Evolutionary conservation across 495 filamentous ascomycete species (phyloP).

Genomic region (Hyaloscypha hepaticicola): DNA sequence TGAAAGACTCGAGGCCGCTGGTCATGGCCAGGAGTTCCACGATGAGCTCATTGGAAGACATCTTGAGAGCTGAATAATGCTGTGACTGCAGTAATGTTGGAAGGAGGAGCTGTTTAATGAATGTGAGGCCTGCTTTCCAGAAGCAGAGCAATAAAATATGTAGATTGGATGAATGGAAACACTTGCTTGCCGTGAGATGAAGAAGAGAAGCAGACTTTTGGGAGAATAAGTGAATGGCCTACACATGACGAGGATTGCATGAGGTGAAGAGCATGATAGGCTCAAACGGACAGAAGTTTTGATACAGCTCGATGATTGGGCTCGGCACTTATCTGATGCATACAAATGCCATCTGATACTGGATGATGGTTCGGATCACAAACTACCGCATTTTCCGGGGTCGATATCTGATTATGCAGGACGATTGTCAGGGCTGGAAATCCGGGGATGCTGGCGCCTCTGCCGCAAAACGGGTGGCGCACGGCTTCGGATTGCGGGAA

Average conservation of each 20-base stretch:
- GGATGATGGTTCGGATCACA: not conserved
- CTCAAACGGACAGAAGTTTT: not conserved
- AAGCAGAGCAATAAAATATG: constrained; percentile 7
- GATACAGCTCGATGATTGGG: not conserved
- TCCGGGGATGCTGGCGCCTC: not conserved
- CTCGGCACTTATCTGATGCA: constrained; percentile 9
- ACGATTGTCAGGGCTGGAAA: not conserved
- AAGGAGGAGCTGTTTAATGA: constrained; percentile 1
- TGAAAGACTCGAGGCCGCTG: not conserved
- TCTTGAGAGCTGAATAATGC: not conserved
- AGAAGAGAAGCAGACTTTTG: not conserved
- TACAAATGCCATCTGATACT: constrained; percentile 3
- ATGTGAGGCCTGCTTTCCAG: constrained; percentile 11
- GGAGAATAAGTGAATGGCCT: not conserved
- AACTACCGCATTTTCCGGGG: not conserved
- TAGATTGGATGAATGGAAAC: constrained; percentile 1
- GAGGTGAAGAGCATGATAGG: not conserved
- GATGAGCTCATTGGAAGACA: constrained; percentile 6
- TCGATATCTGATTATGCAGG: not conserved
- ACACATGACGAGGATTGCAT: not conserved
- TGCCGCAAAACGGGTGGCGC: not conserved
- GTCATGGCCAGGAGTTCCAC: not conserved
- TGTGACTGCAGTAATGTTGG: not conserved
- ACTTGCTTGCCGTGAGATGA: not conserved
- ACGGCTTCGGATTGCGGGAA: not conserved